Percentiles rank a stretch among this genome's conserved stretches.
phyloP scores from a whole-genome alignment of 2,329 filamentous ascomycete species.

The Aspergillus spinulosporus region DNA sequence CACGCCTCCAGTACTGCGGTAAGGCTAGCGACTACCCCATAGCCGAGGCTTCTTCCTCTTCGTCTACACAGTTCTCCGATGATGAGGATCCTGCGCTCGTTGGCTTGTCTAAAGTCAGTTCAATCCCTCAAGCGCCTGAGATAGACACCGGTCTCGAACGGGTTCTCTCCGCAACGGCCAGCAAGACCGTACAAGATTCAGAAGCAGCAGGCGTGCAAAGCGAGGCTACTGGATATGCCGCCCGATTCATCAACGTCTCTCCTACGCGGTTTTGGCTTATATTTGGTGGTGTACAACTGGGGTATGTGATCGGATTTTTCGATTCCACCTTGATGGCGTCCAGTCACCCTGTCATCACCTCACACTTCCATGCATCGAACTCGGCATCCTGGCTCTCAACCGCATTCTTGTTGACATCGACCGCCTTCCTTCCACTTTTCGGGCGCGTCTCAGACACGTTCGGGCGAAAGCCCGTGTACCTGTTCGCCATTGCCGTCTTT shows the following conservation, averaged over 20 bases:
- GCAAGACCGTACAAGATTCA: constrained; percentile 13
- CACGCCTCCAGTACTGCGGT: constrained; percentile 31
- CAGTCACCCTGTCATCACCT: constrained; percentile 77
- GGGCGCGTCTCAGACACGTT: constrained; percentile 73
- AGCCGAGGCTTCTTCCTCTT: constrained; percentile 25
- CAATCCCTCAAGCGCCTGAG: constrained; percentile 30
- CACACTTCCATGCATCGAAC: constrained; percentile 74
- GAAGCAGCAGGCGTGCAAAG: constrained; percentile 6
- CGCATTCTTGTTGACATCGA: constrained; percentile 73
- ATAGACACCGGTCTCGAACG: constrained; percentile 30
- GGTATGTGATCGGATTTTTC: constrained; percentile 62
- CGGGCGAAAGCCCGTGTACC: constrained; percentile 67
- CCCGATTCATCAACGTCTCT: constrained; percentile 41
- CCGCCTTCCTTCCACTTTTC: constrained; percentile 72
- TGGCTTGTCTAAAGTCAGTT: constrained; percentile 25
- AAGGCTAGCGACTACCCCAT: constrained; percentile 36
- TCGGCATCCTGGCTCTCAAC: constrained; percentile 81
- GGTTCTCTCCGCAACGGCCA: constrained; percentile 19
- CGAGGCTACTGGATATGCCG: constrained; percentile 26
- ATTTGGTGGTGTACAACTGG: constrained; percentile 60
- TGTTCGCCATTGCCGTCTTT: constrained; percentile 64
- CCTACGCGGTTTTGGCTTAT: constrained; percentile 61
- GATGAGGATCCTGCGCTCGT: constrained; percentile 26
- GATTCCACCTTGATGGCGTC: constrained; percentile 81
- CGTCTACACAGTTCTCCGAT: background rate